Evolutionary conservation across 2,329 filamentous ascomycete genomes (phyloP).

Genomic region (Calonectria ilicicola): DNA sequence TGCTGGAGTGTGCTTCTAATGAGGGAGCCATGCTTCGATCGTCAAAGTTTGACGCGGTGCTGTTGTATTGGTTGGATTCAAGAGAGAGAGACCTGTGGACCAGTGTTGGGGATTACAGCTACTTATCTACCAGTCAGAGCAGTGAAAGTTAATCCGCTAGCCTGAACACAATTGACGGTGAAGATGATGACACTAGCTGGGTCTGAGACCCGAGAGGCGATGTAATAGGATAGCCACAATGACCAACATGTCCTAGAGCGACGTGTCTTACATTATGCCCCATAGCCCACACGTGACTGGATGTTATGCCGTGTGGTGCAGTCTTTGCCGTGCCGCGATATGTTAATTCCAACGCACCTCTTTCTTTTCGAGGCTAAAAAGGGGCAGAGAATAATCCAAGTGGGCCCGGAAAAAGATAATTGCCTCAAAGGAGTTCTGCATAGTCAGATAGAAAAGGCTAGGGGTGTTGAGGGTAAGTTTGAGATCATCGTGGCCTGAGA

Average conservation of each 20-base stretch:
- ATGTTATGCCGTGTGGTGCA: neutral
- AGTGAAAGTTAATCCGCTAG: neutral
- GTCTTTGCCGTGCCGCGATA: neutral
- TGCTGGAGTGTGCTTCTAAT: neutral
- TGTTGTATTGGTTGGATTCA: neutral
- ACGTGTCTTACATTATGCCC: neutral
- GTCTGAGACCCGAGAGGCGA: neutral
- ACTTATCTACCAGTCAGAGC: neutral
- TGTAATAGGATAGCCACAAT: neutral
- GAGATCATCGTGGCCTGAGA: neutral
- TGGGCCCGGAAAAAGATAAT: too few species aligned
- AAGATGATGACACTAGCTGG: neutral
- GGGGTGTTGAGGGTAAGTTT: too few species aligned
- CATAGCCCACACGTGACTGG: neutral
- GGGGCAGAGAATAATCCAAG: too few species aligned
- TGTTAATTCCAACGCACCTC: neutral
- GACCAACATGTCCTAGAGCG: neutral
- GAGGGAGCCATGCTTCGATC: neutral
- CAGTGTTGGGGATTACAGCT: neutral
- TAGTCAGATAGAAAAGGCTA: too few species aligned
- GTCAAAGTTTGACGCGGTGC: neutral
- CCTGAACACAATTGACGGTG: neutral
- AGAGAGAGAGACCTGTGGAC: neutral
- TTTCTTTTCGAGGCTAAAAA: neutral
- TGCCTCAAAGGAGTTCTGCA: too few species aligned